Percentiles rank a stretch among this genome's conserved stretches.
Conservation (phyloP, 2,329 filamentous ascomycete genomes). For the Sarocladium strictum region DNA sequence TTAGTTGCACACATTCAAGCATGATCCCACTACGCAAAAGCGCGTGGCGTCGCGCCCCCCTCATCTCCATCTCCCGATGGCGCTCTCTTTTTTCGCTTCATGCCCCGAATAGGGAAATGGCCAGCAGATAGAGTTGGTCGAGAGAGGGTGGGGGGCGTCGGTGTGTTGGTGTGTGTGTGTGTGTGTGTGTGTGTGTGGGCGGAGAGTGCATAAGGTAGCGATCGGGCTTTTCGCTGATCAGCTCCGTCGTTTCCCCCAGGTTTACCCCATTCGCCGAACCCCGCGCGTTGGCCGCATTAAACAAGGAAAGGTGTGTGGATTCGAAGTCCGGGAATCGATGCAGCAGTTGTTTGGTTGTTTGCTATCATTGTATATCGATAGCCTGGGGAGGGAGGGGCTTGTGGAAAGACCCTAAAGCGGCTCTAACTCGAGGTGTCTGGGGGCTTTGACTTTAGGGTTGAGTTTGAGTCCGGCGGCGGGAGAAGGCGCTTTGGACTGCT, state of each 20-base stretch:
- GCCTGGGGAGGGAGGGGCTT: too few relatives aligned
- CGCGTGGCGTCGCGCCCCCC: too few relatives aligned
- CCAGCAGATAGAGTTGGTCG: background rate
- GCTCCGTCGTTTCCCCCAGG: background rate
- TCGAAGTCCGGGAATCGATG: background rate
- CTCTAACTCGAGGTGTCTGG: background rate
- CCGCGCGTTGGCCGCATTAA: background rate
- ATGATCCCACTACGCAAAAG: background rate
- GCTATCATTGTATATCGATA: too few relatives aligned
- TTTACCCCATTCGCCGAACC: background rate
- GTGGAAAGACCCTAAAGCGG: background rate
- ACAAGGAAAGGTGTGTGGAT: background rate
- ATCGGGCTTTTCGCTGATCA: too few relatives aligned
- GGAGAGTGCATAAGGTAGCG: too few relatives aligned
- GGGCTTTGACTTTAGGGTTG: background rate
- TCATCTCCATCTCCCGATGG: background rate
- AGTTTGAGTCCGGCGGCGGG: background rate
- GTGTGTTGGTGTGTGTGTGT: background rate
- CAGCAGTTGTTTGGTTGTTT: background rate
- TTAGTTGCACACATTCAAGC: too few relatives aligned
- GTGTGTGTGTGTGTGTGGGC: background rate
- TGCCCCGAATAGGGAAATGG: background rate
- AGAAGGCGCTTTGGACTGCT: background rate
- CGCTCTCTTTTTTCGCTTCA: background rate
- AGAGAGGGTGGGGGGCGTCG: background rate